Conservation (phyloP, 1,284 basidiomycete species). For the Neotropicomus parvogracilis region DNA sequence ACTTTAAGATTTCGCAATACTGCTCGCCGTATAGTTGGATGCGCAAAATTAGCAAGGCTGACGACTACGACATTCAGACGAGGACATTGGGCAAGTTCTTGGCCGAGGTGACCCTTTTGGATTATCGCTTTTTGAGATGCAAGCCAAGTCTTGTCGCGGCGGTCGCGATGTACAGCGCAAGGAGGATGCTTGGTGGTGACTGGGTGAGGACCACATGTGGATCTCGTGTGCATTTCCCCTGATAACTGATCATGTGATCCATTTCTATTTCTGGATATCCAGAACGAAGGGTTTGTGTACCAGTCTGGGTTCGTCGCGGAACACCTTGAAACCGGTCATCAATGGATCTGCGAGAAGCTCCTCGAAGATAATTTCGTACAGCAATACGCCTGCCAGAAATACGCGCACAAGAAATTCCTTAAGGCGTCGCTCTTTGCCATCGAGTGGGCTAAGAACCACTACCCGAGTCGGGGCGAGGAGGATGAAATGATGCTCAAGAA, state of each 20-base stretch:
- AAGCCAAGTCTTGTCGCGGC: slow-evolving; percentile 96
- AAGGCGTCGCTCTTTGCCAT: slow-evolving; percentile 76
- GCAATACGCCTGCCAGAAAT: slow-evolving; percentile 94
- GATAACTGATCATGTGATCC: slow-evolving; percentile 48
- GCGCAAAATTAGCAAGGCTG: slow-evolving; percentile 96
- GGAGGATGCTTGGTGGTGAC: slow-evolving; percentile 87
- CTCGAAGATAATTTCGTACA: slow-evolving; percentile 76
- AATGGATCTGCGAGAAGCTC: slow-evolving; percentile 83
- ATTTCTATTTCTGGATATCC: slow-evolving; percentile 32
- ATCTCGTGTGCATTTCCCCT: slow-evolving; percentile 12
- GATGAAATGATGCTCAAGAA: slow-evolving; percentile 49
- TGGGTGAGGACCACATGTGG: slow-evolving; percentile 68
- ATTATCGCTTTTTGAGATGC: slow-evolving; percentile 89
- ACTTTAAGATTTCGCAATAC: slow-evolving; percentile 95
- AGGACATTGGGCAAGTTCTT: slow-evolving; percentile 96
- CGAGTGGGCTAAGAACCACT: slow-evolving; percentile 57
- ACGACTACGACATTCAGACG: slow-evolving; percentile 98
- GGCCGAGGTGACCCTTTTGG: slow-evolving; percentile 93
- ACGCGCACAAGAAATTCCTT: slow-evolving; percentile 95
- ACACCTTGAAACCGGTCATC: slow-evolving; percentile 82
- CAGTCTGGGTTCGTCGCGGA: slow-evolving; percentile 92
- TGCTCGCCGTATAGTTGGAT: slow-evolving; percentile 99
- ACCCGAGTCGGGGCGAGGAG: slow-evolving; percentile 29
- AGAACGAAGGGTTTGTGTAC: slow-evolving; percentile 91
- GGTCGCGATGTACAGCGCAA: slow-evolving; percentile 94